Percentiles rank a stretch among this genome's conserved stretches.
Conservation (phyloP, 306 rosid genomes). For the Boehmeria nivea region DNA sequence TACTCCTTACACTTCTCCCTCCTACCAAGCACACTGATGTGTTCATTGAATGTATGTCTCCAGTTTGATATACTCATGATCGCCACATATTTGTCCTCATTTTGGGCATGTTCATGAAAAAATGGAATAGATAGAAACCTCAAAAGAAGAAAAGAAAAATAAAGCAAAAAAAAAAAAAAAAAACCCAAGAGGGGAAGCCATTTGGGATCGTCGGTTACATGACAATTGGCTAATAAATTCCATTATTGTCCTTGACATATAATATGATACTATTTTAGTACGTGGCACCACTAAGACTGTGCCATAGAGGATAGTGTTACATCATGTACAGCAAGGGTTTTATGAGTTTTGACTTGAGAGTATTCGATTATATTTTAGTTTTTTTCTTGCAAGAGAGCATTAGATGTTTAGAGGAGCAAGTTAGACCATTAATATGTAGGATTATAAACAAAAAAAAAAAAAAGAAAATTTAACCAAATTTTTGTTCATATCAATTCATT, state of each 20-base stretch:
- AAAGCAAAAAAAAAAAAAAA: not conserved
- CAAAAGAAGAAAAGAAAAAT: too few relatives aligned
- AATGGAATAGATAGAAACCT: not conserved
- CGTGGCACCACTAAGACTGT: slow-evolving; percentile 2
- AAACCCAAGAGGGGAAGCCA: slow-evolving; percentile 10
- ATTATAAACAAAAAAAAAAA: too few relatives aligned
- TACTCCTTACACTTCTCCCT: too few relatives aligned
- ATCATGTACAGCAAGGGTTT: not conserved
- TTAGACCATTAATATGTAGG: too few relatives aligned
- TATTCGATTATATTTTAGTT: too few relatives aligned
- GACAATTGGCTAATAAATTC: slow-evolving; percentile 4
- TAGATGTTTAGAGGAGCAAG: not conserved
- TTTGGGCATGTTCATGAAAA: not conserved
- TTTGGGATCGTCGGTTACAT: not conserved
- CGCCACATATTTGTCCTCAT: slow-evolving; percentile 1
- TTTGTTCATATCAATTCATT: too few relatives aligned
- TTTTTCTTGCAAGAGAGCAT: too few relatives aligned
- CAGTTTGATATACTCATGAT: not conserved
- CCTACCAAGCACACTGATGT: not conserved
- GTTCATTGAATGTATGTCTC: not conserved
- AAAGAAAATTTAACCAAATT: too few relatives aligned
- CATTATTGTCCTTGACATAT: not conserved
- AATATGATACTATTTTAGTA: not conserved
- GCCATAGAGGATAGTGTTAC: not conserved
- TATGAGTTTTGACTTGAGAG: not conserved